Evolutionary conservation across 768 basidiomycete species (phyloP).

Genomic region (Chalciporus piperatus): DNA sequence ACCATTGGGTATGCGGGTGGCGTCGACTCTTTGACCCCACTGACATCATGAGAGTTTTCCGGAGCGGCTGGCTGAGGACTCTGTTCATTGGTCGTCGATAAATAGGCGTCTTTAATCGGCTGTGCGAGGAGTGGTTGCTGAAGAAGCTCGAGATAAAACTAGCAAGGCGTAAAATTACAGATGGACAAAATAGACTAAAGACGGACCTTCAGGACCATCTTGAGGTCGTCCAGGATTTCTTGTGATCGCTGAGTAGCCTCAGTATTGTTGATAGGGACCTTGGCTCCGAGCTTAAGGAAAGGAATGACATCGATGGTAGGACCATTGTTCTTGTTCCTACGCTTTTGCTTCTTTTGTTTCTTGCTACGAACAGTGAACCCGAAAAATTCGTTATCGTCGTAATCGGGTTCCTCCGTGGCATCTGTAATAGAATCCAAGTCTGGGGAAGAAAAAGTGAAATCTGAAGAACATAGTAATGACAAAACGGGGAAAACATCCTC

Average conservation of each 20-base stretch:
- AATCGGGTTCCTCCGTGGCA: constrained; percentile 2
- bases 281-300: constrained; percentile 29
- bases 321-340: constrained; percentile 10
- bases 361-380: constrained; percentile 11
- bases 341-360: constrained; percentile 30
- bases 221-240: constrained; percentile 25
- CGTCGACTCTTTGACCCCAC: constrained; percentile 3
- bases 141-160: constrained; percentile 29
- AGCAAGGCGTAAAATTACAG: background rate
- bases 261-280: constrained; percentile 23
- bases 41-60: background rate
- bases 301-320: constrained; percentile 23
- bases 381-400: background rate
- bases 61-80: background rate
- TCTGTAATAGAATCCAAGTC: background rate
- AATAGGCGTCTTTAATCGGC: constrained; percentile 10
- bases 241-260: constrained; percentile 16
- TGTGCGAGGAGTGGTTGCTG: constrained; percentile 11
- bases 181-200: no score
- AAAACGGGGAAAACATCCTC: constrained; percentile 23
- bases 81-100: background rate
- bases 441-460: constrained; percentile 1
- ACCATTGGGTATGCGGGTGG: constrained; percentile 42
- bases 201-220: constrained; percentile 30
- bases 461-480: constrained; percentile 12